phyloP scores from a whole-genome alignment of 129 eudicot species.

The Flaveria ramosissima region DNA sequence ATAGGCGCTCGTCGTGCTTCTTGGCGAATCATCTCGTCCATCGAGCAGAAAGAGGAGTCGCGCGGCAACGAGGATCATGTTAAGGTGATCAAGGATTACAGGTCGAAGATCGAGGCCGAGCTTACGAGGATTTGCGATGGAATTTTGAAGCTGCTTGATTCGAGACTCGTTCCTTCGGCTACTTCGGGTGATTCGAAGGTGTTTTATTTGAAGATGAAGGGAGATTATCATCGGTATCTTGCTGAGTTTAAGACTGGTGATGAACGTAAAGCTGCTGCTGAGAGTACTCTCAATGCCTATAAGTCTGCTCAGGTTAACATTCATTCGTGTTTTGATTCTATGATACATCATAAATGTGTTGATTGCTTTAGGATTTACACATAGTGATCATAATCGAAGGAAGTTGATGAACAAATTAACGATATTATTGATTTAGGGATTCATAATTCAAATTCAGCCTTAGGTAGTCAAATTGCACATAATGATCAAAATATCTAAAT shows the following conservation, averaged over 20 bases:
- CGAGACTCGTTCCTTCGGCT: conserved; percentile 19
- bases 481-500: not conserved
- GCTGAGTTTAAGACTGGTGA: conserved; percentile 16
- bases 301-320: conserved; percentile 14
- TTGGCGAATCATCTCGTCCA: conserved; percentile 6
- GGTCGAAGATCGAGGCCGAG: conserved; percentile 19
- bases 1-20: conserved; percentile 21
- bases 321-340: not conserved
- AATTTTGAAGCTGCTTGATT: conserved; percentile 18
- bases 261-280: conserved; percentile 16
- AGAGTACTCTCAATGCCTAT: conserved; percentile 16
- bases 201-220: conserved; percentile 25
- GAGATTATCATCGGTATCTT: conserved; percentile 17
- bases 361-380: too few species aligned
- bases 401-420: too few species aligned
- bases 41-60: conserved; percentile 24
- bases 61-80: conserved; percentile 20
- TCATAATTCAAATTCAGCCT: too few species aligned
- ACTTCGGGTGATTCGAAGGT: conserved; percentile 16
- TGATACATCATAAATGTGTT: too few species aligned
- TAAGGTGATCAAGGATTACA: conserved; percentile 11
- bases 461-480: too few species aligned
- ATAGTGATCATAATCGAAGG: too few species aligned
- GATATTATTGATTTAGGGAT: too few species aligned
- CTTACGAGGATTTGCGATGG: conserved; percentile 17